Conservation (phyloP, 345 rosid species). For the Gossypium sturtianum region DNA sequence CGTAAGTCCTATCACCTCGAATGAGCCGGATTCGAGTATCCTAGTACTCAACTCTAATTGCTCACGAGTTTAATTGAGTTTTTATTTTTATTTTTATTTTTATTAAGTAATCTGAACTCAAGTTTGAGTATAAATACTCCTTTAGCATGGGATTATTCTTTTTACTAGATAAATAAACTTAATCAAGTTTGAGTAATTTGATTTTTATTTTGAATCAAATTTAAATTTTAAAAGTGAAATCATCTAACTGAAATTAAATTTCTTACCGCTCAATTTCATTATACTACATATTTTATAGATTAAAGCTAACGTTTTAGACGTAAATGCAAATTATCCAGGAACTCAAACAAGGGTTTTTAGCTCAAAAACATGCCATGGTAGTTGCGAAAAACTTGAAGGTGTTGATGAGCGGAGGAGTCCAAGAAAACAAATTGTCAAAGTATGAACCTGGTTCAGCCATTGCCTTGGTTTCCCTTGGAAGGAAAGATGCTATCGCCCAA, state of each 20-base stretch:
- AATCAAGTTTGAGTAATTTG: too few relatives aligned
- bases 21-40: too few relatives aligned
- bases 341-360: conserved; percentile 71
- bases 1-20: conserved; percentile 33
- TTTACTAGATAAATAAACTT: too few relatives aligned
- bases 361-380: conserved; percentile 56
- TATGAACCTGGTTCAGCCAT: conserved; percentile 40
- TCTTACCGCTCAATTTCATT: too few relatives aligned
- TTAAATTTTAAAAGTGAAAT: too few relatives aligned
- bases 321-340: conserved; percentile 38
- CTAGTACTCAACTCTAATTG: too few relatives aligned
- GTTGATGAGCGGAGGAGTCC: conserved; percentile 39
- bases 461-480: conserved; percentile 67
- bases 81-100: too few relatives aligned
- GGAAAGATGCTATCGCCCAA: conserved; percentile 67
- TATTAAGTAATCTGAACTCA: too few relatives aligned
- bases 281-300: not conserved
- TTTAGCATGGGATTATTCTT: too few relatives aligned
- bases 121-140: too few relatives aligned
- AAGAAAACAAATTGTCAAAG: conserved; percentile 43
- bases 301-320: not conserved
- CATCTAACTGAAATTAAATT: too few relatives aligned
- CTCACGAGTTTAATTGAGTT: not conserved
- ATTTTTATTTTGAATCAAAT: too few relatives aligned
- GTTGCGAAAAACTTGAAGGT: conserved; percentile 67